Conservation (phyloP, 2,329 filamentous ascomycete genomes). For the Coniochaeta sp. region DNA sequence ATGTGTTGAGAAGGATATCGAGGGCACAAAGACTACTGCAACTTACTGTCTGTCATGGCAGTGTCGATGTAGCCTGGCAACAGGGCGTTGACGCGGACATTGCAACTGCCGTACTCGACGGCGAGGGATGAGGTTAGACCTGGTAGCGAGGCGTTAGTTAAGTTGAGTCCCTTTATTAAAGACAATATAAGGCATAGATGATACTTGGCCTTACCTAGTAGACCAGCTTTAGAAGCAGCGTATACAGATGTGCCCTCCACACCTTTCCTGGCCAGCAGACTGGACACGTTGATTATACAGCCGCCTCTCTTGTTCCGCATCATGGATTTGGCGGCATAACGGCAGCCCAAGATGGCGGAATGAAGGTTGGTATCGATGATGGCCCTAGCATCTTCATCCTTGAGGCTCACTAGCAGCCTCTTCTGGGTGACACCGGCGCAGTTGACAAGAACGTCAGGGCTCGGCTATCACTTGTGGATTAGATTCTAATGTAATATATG, state of each 20-base stretch:
- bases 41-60: slow-evolving; percentile 65
- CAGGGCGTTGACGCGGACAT: slow-evolving; percentile 71
- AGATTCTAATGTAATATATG: neutral
- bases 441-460: slow-evolving; percentile 61
- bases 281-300: slow-evolving; percentile 77
- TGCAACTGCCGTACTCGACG: slow-evolving; percentile 49
- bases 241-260: slow-evolving; percentile 67
- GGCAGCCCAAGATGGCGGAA: slow-evolving; percentile 56
- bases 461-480: neutral
- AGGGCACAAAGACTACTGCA: neutral
- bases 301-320: slow-evolving; percentile 24
- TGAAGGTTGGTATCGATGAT: slow-evolving; percentile 65
- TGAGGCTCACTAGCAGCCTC: slow-evolving; percentile 51
- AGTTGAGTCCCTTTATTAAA: neutral
- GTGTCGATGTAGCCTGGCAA: slow-evolving; percentile 79
- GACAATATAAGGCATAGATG: neutral
- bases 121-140: slow-evolving; percentile 63
- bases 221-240: slow-evolving; percentile 72
- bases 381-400: slow-evolving; percentile 39
- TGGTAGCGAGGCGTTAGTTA: slow-evolving; percentile 18
- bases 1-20: neutral
- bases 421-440: slow-evolving; percentile 67
- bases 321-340: slow-evolving; percentile 40
- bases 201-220: slow-evolving; percentile 47
- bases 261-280: slow-evolving; percentile 62